Conservation (phyloP, 352 stramenopile species). For the Phytopythium aichiense region DNA sequence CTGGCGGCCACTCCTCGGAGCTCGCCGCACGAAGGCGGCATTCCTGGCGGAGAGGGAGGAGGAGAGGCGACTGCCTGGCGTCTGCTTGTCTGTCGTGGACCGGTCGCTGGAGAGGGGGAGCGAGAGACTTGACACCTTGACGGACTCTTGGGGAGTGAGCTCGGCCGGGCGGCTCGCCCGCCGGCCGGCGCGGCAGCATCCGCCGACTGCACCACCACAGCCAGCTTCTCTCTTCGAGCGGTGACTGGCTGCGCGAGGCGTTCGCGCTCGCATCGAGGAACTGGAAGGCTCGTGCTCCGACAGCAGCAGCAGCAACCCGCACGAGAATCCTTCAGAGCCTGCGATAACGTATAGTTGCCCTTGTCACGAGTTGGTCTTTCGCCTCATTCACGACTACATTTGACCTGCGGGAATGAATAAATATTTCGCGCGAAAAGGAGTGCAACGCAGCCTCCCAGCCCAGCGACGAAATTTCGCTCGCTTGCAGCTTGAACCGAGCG, state of each 20-base stretch:
- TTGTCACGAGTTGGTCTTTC: not conserved
- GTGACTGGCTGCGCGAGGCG: not conserved
- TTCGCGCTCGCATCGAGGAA: not conserved
- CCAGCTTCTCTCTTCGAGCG: too few relatives aligned
- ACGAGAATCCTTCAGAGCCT: not conserved
- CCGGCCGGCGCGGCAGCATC: not conserved
- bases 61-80: not conserved
- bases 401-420: not conserved
- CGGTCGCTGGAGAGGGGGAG: not conserved
- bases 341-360: slow-evolving; percentile 2
- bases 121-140: slow-evolving; percentile 4
- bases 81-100: not conserved
- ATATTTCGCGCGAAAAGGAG: not conserved
- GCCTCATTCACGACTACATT: not conserved
- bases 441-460: not conserved
- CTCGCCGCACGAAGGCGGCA: slow-evolving; percentile 20
- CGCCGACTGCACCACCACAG: not conserved
- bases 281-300: not conserved
- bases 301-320: too few relatives aligned
- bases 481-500: not conserved
- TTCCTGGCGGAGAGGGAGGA: not conserved
- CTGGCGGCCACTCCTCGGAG: slow-evolving; percentile 3
- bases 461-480: not conserved
- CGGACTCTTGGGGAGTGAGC: slow-evolving; percentile 22
- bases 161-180: slow-evolving; percentile 1